Conservation (phyloP, 2,329 filamentous ascomycete genomes). For the Chaetothyriales sp. region DNA sequence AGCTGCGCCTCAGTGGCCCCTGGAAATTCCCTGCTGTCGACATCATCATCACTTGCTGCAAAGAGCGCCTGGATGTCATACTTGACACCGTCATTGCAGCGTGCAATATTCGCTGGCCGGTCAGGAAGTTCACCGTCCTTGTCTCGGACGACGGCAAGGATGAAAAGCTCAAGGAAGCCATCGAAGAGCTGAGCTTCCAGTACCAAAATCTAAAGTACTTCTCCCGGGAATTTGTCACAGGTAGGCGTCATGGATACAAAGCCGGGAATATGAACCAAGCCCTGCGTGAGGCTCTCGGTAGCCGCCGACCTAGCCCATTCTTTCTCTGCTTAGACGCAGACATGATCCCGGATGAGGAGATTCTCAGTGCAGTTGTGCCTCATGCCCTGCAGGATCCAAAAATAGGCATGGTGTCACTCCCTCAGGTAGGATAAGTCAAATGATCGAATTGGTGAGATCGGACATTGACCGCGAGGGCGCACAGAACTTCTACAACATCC, state of each 20-base stretch:
- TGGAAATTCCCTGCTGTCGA: constrained; percentile 41
- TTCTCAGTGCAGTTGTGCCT: constrained; percentile 25
- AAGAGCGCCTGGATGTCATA: constrained; percentile 42
- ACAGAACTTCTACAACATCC: constrained; percentile 21
- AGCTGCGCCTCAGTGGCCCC: constrained; percentile 13
- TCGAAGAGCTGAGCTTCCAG: constrained; percentile 22
- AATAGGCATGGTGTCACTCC: constrained; percentile 22
- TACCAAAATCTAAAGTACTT: constrained; percentile 30
- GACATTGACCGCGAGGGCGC: not conserved
- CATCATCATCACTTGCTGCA: constrained; percentile 42
- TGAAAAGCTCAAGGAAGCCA: constrained; percentile 23
- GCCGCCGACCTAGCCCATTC: constrained; percentile 40
- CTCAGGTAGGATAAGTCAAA: constrained; percentile 14
- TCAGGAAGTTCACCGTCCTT: constrained; percentile 38
- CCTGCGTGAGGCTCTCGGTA: constrained; percentile 31
- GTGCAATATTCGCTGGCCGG: constrained; percentile 40
- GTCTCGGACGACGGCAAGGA: constrained; percentile 37
- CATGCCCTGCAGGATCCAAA: constrained; percentile 22
- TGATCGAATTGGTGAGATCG: not conserved
- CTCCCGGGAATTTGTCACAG: constrained; percentile 26
- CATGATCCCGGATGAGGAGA: constrained; percentile 36
- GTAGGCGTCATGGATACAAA: constrained; percentile 27
- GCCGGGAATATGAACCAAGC: constrained; percentile 40
- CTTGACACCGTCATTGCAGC: constrained; percentile 42
- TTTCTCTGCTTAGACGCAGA: constrained; percentile 54